phyloP scores from a whole-genome alignment of 768 basidiomycete genomes.

The Candolleomyces aberdarensis region DNA sequence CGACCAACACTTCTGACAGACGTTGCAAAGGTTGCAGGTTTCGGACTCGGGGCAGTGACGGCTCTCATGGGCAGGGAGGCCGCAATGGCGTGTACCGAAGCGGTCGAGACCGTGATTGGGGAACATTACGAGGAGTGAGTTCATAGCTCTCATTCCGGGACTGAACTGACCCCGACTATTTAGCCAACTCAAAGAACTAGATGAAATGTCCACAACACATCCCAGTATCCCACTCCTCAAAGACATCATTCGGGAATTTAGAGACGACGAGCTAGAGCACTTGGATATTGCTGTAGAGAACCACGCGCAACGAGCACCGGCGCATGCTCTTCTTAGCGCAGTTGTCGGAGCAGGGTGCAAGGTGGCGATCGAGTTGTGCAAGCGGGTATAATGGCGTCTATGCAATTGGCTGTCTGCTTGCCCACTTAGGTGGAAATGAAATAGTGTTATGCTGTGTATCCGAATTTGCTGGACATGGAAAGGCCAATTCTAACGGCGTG shows the following conservation, averaged over 20 bases:
- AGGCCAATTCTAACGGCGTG: neutral
- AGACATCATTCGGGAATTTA: slow-evolving; percentile 74
- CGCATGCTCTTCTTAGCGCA: slow-evolving; percentile 85
- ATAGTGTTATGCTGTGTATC: neutral
- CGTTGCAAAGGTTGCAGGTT: slow-evolving; percentile 84
- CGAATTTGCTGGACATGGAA: neutral
- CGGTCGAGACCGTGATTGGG: slow-evolving; percentile 95
- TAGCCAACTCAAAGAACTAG: slow-evolving; percentile 82
- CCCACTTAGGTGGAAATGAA: neutral
- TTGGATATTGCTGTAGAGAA: slow-evolving; percentile 88
- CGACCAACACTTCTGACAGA: slow-evolving; percentile 84
- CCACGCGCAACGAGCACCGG: slow-evolving; percentile 85
- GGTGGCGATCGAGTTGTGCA: slow-evolving; percentile 87
- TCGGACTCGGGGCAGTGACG: slow-evolving; percentile 80
- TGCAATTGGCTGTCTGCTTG: neutral
- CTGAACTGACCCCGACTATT: slow-evolving; percentile 8
- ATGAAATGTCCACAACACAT: slow-evolving; percentile 59
- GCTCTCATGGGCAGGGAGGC: slow-evolving; percentile 89
- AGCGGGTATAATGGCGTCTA: slow-evolving; percentile 52
- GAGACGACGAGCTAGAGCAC: slow-evolving; percentile 95
- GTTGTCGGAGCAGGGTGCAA: slow-evolving; percentile 85
- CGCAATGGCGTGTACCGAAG: slow-evolving; percentile 98
- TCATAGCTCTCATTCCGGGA: neutral
- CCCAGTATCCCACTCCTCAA: slow-evolving; percentile 75
- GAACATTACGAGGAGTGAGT: slow-evolving; percentile 98